phyloP scores from a whole-genome alignment of 2,329 filamentous ascomycete species.

The Clarireedia monteithiana region DNA sequence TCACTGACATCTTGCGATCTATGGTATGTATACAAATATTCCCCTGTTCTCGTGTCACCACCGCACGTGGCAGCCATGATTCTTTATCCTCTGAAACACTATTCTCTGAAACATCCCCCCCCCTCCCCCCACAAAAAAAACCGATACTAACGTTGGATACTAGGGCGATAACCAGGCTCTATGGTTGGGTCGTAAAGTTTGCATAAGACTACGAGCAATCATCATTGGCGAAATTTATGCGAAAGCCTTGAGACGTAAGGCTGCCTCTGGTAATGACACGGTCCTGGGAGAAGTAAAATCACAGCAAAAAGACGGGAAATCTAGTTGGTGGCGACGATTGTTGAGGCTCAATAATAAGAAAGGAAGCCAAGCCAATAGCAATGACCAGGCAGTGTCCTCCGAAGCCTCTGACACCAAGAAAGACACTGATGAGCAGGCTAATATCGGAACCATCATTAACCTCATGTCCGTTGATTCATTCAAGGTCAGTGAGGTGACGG shows the following conservation, averaged over 20 bases:
- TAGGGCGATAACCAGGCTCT: conserved; percentile 69
- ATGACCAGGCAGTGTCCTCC: conserved; percentile 2
- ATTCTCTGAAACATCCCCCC: neutral
- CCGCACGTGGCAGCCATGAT: too few species aligned
- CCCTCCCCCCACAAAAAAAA: neutral
- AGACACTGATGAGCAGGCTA: conserved; percentile 65
- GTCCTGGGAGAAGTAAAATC: conserved; percentile 51
- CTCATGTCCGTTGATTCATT: conserved; percentile 99
- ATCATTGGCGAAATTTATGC: conserved; percentile 97
- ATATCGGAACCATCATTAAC: conserved; percentile 97
- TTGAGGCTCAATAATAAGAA: conserved; percentile 43
- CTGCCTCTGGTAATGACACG: conserved; percentile 68
- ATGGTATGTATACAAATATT: conserved; percentile 35
- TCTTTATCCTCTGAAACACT: neutral
- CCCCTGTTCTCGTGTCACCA: too few species aligned
- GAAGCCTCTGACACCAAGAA: conserved; percentile 17
- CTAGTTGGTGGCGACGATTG: conserved; percentile 39
- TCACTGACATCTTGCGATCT: conserved; percentile 74
- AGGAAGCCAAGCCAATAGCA: conserved; percentile 31
- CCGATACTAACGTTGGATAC: neutral
- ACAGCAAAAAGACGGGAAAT: conserved; percentile 37
- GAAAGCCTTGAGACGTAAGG: conserved; percentile 87
- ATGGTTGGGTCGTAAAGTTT: conserved; percentile 91
- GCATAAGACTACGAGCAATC: conserved; percentile 85
- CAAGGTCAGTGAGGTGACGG: conserved; percentile 91